Percentiles rank a stretch among this genome's conserved stretches.
Evolutionary conservation across 140 eudicot genomes (phyloP).

Genomic region (Ambrosia hybrid): DNA sequence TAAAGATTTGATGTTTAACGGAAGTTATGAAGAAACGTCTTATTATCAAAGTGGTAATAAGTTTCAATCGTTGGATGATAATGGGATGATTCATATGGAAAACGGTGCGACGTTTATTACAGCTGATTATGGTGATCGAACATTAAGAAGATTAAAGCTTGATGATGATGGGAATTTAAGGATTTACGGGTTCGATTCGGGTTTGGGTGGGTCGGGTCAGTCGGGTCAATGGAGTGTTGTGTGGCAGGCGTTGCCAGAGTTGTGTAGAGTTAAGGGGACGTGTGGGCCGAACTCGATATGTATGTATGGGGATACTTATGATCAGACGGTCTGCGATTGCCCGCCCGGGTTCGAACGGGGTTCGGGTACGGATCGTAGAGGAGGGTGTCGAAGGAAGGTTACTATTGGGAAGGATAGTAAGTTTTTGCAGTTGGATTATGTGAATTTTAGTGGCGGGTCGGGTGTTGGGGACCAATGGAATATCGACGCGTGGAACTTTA

Average conservation of each 20-base stretch:
- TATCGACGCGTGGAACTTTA: conserved; percentile 32
- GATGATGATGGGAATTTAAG: conserved; percentile 64
- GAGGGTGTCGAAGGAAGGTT: no score
- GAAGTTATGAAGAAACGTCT: conserved; percentile 18
- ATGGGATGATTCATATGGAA: conserved; percentile 35
- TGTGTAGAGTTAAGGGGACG: conserved; percentile 52
- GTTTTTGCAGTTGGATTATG: conserved; percentile 74
- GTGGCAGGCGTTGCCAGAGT: conserved; percentile 66
- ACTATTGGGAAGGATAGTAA: conserved; percentile 12
- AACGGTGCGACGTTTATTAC: conserved; percentile 31
- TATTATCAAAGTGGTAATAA: conserved; percentile 34
- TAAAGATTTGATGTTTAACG: conserved; percentile 32
- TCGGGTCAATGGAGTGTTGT: conserved; percentile 41
- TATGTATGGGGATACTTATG: conserved; percentile 47
- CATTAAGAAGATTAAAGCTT: conserved; percentile 51
- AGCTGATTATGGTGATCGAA: conserved; percentile 53
- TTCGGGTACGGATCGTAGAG: neutral
- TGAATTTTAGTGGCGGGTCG: conserved; percentile 55
- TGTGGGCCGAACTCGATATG: conserved; percentile 70
- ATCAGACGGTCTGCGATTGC: conserved; percentile 57
- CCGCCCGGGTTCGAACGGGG: conserved; percentile 61
- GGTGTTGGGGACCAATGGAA: conserved; percentile 26
- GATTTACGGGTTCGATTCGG: conserved; percentile 49
- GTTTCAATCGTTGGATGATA: conserved; percentile 18
- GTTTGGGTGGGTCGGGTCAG: conserved; percentile 10